Conservation (phyloP, 2,329 filamentous ascomycete species). For the Xylaria sp. region DNA sequence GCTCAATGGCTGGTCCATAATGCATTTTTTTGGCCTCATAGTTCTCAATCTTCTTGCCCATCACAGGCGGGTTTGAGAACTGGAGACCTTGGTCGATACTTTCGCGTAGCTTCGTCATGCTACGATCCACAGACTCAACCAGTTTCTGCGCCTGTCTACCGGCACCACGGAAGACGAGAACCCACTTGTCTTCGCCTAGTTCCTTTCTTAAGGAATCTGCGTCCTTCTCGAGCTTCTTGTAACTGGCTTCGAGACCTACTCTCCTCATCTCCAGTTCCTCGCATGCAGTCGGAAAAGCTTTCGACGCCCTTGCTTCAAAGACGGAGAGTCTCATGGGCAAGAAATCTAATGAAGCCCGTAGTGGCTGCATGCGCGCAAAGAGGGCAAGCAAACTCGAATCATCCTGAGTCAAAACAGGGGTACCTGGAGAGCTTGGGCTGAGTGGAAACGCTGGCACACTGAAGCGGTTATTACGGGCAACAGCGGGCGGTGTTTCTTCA, state of each 20-base stretch:
- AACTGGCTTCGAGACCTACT: constrained; percentile 78
- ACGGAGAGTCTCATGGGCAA: constrained; percentile 91
- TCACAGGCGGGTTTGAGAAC: constrained; percentile 69
- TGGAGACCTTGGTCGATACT: constrained; percentile 77
- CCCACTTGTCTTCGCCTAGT: constrained; percentile 93
- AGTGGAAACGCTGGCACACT: constrained; percentile 69
- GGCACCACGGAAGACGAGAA: constrained; percentile 92
- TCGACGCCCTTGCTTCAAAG: constrained; percentile 79
- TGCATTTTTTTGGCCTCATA: constrained; percentile 96
- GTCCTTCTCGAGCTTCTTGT: constrained; percentile 86
- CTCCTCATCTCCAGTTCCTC: constrained; percentile 82
- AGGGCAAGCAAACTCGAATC: constrained; percentile 87
- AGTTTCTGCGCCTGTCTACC: constrained; percentile 93
- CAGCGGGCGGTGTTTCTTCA: constrained; percentile 74
- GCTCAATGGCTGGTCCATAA: constrained; percentile 90
- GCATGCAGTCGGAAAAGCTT: constrained; percentile 86
- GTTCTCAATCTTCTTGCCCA: constrained; percentile 85
- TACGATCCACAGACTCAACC: constrained; percentile 92
- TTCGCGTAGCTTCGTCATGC: constrained; percentile 80
- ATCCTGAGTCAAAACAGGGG: constrained; percentile 69
- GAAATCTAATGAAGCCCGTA: constrained; percentile 92
- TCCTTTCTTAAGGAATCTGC: constrained; percentile 89
- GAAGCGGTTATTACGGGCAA: constrained; percentile 67
- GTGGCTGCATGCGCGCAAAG: constrained; percentile 93
- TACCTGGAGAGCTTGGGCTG: constrained; percentile 65